These are phyloP conservation scores for Termitomyces eurrhizus DNA, from an alignment of 768 basidiomycete genomes.

Conservation along the genomic window DNA sequence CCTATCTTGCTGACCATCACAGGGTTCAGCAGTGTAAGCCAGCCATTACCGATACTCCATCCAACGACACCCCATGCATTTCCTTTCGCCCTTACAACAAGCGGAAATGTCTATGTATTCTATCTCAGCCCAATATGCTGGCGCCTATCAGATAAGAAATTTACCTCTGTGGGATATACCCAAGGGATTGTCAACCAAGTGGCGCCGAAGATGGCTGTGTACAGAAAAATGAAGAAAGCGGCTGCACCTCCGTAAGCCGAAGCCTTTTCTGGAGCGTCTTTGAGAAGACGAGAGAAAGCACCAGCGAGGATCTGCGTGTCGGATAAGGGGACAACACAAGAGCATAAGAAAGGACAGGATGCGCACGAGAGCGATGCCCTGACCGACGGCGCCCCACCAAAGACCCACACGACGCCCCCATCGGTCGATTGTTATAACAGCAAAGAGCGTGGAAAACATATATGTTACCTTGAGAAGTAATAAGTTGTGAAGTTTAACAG, in stretches of 20 bases:
- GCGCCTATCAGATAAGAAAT: not conserved
- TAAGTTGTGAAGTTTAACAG: not conserved
- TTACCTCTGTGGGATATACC: slow-evolving; percentile 29
- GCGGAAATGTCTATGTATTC: slow-evolving; percentile 34
- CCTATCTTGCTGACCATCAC: slow-evolving; percentile 39
- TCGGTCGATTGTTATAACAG: slow-evolving; percentile 38
- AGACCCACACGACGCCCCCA: slow-evolving; percentile 40
- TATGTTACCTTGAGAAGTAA: slow-evolving; percentile 33
- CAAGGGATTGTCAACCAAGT: slow-evolving; percentile 45
- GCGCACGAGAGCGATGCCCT: slow-evolving; percentile 28
- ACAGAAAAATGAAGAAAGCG: slow-evolving; percentile 40
- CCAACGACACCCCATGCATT: slow-evolving; percentile 45
- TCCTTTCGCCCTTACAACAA: slow-evolving; percentile 40
- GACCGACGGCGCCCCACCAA: slow-evolving; percentile 43
- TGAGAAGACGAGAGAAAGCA: slow-evolving; percentile 36
- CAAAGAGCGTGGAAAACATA: slow-evolving; percentile 36
- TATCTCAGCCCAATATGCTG: slow-evolving; percentile 1
- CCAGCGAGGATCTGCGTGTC: slow-evolving; percentile 33
- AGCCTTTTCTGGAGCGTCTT: slow-evolving; percentile 36
- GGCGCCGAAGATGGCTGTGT: slow-evolving; percentile 40
- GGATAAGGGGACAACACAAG: not conserved
- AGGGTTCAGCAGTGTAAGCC: slow-evolving; percentile 41
- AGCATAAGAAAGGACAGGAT: not conserved
- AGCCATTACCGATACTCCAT: slow-evolving; percentile 40
- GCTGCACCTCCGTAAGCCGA: slow-evolving; percentile 37